These are phyloP conservation scores for Jamesozyma rosinii DNA, from an alignment of 805 yeast genomes.

Conservation along the genomic window DNA sequence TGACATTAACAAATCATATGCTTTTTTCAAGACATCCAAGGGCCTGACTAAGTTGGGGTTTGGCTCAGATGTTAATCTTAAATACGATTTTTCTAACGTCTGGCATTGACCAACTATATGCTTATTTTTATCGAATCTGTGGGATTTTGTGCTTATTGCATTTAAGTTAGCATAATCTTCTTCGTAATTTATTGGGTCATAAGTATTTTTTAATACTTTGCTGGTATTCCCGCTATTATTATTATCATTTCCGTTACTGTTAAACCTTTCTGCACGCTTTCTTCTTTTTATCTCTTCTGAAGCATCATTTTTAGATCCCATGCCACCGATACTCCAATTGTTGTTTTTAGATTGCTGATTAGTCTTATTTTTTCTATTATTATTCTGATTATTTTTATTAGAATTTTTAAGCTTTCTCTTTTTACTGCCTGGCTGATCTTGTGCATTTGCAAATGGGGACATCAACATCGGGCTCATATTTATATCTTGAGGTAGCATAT, in stretches of 20 bases:
- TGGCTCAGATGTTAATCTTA: conserved; percentile 85
- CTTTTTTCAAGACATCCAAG: conserved; percentile 44
- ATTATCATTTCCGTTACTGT: conserved; percentile 7
- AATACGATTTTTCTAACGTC: conserved; percentile 64
- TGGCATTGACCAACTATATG: conserved; percentile 55
- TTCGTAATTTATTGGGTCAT: conserved; percentile 10
- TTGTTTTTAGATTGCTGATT: background rate
- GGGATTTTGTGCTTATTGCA: conserved; percentile 27
- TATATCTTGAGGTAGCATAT: background rate
- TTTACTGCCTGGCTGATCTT: background rate
- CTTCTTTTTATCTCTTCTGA: conserved; percentile 25
- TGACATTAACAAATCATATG: conserved; percentile 44
- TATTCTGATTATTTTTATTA: background rate
- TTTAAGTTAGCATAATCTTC: conserved; percentile 22
- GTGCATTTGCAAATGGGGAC: background rate
- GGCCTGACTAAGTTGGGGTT: conserved; percentile 82
- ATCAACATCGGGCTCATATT: background rate
- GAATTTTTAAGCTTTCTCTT: background rate
- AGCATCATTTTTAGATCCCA: conserved; percentile 4
- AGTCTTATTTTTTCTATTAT: background rate
- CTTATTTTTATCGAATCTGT: conserved; percentile 27
- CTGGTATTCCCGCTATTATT: background rate
- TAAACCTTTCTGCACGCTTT: conserved; percentile 33
- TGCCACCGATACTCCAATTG: conserved; percentile 7
- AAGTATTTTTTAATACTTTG: conserved; percentile 3